Percentiles rank a stretch among this genome's conserved stretches.
Evolutionary conservation across 2,329 filamentous ascomycete species (phyloP).

Genomic region (Diaporthe longicolla): DNA sequence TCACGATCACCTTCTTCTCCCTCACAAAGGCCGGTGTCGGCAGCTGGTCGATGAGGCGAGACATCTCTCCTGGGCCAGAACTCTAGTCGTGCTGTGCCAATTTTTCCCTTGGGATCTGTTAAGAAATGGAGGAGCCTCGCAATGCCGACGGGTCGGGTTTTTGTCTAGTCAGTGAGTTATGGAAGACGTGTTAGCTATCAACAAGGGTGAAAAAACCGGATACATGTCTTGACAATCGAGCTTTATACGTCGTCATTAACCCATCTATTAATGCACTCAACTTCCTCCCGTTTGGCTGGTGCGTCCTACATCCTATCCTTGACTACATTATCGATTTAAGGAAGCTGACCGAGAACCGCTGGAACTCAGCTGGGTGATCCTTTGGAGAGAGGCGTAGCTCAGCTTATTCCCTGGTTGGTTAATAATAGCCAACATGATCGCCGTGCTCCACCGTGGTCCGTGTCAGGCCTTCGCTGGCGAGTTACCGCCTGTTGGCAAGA

Average conservation of each 20-base stretch:
- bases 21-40: conserved; percentile 50
- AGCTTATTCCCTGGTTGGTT: not conserved
- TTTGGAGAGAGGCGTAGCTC: not conserved
- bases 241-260: not conserved
- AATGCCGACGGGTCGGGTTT: not conserved
- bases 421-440: not conserved
- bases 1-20: conserved; percentile 54
- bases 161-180: not conserved
- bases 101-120: not conserved
- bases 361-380: conserved; percentile 2
- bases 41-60: conserved; percentile 53
- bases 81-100: not conserved
- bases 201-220: not conserved
- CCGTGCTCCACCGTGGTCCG: not conserved
- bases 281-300: not conserved
- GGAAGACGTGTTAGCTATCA: not conserved
- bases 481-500: not conserved
- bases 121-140: not conserved
- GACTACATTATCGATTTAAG: not conserved
- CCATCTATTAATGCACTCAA: not conserved
- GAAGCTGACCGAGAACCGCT: conserved; percentile 14
- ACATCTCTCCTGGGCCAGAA: conserved; percentile 47
- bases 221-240: too few relatives aligned
- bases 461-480: not conserved
- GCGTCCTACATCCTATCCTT: not conserved